These are phyloP conservation scores for Sarocladium strictum DNA, from an alignment of 2,329 filamentous ascomycete species.

Conservation along the genomic window DNA sequence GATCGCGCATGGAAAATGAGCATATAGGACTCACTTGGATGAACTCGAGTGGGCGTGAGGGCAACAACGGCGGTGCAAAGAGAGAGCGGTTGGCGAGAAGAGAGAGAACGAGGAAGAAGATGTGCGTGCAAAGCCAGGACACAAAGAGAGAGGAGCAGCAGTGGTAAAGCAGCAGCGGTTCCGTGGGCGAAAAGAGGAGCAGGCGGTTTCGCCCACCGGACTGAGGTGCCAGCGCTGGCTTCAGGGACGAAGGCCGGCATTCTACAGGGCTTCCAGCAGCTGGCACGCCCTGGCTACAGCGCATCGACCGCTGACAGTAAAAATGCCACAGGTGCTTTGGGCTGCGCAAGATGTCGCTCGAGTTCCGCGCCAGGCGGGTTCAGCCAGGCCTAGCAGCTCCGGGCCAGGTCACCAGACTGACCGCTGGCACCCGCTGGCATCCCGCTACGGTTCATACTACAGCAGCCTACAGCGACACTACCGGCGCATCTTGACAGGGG, in stretches of 20 bases:
- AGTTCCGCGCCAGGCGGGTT: background rate
- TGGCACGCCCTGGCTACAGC: background rate
- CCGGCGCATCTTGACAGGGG: slow-evolving; percentile 3
- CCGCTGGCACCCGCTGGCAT: background rate
- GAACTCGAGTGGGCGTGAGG: background rate
- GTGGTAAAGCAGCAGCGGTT: background rate
- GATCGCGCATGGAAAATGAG: slow-evolving; percentile 6
- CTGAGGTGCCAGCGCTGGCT: background rate
- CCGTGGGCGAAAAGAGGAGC: slow-evolving; percentile 3
- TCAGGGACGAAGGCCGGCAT: background rate
- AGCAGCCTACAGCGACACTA: slow-evolving; percentile 2
- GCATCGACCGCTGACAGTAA: background rate
- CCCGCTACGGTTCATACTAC: background rate
- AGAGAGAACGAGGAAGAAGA: slow-evolving; percentile 7
- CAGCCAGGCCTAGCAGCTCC: too few relatives aligned
- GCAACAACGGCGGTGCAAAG: background rate
- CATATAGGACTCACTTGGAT: slow-evolving; percentile 2
- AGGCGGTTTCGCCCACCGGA: slow-evolving; percentile 1
- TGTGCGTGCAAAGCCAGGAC: slow-evolving; percentile 10
- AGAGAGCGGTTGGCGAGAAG: slow-evolving; percentile 2
- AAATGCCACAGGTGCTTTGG: background rate
- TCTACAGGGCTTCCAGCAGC: background rate
- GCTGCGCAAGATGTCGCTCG: background rate
- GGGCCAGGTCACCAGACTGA: background rate
- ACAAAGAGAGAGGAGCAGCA: background rate